Evolutionary conservation across 2,329 filamentous ascomycete species (phyloP).

Genomic region (Epichloe typhina): DNA sequence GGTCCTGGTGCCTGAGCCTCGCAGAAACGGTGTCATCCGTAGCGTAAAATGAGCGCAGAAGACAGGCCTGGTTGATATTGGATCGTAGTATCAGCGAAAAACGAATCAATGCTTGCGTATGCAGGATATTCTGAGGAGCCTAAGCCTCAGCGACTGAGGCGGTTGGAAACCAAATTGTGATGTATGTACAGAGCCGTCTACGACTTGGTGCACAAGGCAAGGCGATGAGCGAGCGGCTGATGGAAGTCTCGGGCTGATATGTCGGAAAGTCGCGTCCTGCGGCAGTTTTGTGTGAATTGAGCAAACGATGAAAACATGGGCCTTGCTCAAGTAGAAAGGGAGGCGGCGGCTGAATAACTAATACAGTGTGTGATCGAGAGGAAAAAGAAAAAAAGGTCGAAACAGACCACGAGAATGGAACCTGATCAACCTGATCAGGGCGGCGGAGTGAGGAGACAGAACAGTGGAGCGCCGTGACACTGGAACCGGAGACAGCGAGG

Average conservation of each 20-base stretch:
- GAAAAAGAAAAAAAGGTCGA: neutral
- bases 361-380: neutral
- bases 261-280: neutral
- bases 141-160: neutral
- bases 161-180: neutral
- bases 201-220: neutral
- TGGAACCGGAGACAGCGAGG: slow-evolving; percentile 2
- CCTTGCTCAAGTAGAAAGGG: no score
- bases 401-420: neutral
- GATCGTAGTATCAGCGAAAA: neutral
- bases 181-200: neutral
- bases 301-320: no score
- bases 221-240: neutral
- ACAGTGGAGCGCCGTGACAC: neutral
- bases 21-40: neutral
- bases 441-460: neutral
- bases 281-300: neutral
- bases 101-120: no score
- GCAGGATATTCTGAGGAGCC: no score
- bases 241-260: neutral
- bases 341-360: neutral
- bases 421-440: neutral
- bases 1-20: neutral
- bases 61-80: neutral
- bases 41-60: neutral